phyloP scores from a whole-genome alignment of 768 basidiomycete genomes.

The Rhodotorula taiwanensis region DNA sequence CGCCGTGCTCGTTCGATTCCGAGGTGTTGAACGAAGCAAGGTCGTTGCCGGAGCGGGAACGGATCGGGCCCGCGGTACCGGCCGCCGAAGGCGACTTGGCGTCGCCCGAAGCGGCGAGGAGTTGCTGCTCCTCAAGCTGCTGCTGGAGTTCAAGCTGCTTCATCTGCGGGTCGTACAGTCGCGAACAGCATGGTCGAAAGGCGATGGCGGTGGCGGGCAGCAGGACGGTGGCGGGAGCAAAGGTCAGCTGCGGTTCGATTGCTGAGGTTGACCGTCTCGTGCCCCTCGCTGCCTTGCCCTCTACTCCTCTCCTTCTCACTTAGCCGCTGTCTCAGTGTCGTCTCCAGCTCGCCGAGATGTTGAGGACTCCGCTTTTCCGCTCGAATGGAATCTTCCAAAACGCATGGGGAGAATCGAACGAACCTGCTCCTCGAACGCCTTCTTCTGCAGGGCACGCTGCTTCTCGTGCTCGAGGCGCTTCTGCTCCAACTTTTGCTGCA shows the following conservation, averaged over 20 bases:
- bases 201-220: too few species aligned
- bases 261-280: too few species aligned
- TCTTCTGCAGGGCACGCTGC: conserved; percentile 75
- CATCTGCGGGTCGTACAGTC: conserved; percentile 54
- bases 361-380: too few species aligned
- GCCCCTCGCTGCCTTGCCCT: too few species aligned
- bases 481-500: conserved; percentile 70
- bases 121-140: conserved; percentile 59
- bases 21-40: conserved; percentile 50
- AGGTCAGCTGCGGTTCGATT: too few species aligned
- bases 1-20: conserved; percentile 40
- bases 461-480: conserved; percentile 86
- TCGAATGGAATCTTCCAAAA: not conserved
- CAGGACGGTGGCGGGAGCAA: too few species aligned
- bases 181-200: too few species aligned
- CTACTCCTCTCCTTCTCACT: too few species aligned
- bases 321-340: too few species aligned
- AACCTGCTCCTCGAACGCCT: conserved; percentile 75
- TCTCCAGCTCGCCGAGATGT: too few species aligned
- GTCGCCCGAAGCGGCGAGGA: conserved; percentile 58
- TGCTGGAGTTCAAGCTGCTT: conserved; percentile 84
- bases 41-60: conserved; percentile 57
- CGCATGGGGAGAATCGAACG: not conserved
- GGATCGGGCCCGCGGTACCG: conserved; percentile 77
- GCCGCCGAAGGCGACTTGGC: conserved; percentile 69